Base-by-base conservation (phyloP, 768 basidiomycete species). In the Amanita brunnescens region DNA sequence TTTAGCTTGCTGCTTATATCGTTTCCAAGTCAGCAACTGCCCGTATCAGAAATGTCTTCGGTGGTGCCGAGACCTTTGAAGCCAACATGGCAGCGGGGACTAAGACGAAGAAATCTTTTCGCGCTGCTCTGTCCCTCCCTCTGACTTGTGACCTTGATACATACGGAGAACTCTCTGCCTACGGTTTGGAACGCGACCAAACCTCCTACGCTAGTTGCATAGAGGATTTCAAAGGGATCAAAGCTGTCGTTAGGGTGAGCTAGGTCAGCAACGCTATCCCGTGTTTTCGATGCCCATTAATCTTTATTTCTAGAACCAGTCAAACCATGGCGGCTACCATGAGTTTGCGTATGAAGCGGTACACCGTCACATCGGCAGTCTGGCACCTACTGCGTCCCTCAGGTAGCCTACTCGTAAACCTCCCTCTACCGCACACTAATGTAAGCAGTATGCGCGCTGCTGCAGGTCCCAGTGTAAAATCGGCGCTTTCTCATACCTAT, bases 31-130 rank as follows among this genome's bases (percentile, higher is more conserved):
- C 84, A 49, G 78, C 85, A 35, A 89, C 85, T 5, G 91, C 80
- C 6, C 81, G 87, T 46, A 67, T 97, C 35, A 77, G 88, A 12
- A 98, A 98, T 65, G 78, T 87, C 4, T 87, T 98, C 58, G 95
- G 95, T 21, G 88, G 91, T 6, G 95, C 87, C 13, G 95, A 99
- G 66, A 79, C 80, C 0, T 72, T 98, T 45, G 86, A 91, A 60
- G 90, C 85, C 12, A 87, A 87, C 47, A 64, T 89, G 9, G 80
- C 93, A 1, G 72, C 86, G 14, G 95, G 94, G 0, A 95, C 94
- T 2, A 86, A 87, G 61, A 98, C 93, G 0, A 80, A 82, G 51
- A 81, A 83, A 49, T 81, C 93, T 0, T 94, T 89, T 67, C 78
- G 90, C 53, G 86, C 82, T 38, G 69, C 83, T 9, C 64, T 86